Evolutionary conservation across 2,329 filamentous ascomycete species (phyloP).

Genomic region (Diaporthe capsici): DNA sequence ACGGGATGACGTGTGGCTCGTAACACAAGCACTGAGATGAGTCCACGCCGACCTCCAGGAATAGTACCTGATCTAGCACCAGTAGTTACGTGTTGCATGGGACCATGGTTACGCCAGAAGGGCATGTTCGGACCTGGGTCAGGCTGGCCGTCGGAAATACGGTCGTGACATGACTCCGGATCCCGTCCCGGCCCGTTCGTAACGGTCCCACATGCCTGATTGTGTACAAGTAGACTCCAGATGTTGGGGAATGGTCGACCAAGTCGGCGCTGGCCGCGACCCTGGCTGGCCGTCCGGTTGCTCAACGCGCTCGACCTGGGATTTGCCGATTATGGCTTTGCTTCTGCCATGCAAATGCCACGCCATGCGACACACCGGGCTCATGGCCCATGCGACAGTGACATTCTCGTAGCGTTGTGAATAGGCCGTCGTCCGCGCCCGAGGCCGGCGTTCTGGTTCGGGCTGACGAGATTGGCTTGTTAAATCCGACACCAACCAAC

Average conservation of each 20-base stretch:
- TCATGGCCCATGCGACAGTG: not conserved
- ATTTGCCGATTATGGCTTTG: slow-evolving; percentile 3
- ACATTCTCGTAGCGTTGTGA: not conserved
- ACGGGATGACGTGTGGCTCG: slow-evolving; percentile 28
- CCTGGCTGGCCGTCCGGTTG: not conserved
- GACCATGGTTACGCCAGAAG: not conserved
- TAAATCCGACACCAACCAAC: slow-evolving; percentile 9
- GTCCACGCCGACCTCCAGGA: not conserved
- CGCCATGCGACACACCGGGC: slow-evolving; percentile 14
- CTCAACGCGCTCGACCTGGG: not conserved
- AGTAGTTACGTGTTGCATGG: not conserved
- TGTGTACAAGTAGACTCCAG: no score
- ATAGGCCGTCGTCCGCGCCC: not conserved
- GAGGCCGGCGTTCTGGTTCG: slow-evolving; percentile 1
- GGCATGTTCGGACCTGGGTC: not conserved
- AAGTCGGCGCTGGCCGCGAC: not conserved
- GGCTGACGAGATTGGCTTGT: not conserved
- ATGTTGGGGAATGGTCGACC: not conserved
- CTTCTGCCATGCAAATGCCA: not conserved
- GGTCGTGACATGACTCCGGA: slow-evolving; percentile 6
- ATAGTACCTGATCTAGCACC: not conserved
- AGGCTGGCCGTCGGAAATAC: slow-evolving; percentile 13
- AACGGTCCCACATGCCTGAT: not conserved
- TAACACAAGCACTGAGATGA: not conserved
- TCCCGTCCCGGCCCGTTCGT: slow-evolving; percentile 23